Conservation (phyloP, 345 rosid genomes). For the Diplotaxis tenuifolia region DNA sequence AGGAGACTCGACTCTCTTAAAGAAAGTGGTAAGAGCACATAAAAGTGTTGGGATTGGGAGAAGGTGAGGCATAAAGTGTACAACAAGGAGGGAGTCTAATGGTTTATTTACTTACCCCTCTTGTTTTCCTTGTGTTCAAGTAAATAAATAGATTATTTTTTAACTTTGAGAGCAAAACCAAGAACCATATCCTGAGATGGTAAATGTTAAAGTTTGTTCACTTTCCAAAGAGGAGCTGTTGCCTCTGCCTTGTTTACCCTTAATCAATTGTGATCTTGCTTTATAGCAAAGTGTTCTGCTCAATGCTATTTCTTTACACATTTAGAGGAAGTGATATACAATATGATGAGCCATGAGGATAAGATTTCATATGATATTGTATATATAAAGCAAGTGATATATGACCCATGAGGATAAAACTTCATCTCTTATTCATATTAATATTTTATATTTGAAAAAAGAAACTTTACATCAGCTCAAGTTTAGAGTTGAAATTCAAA, state of each 20-base stretch:
- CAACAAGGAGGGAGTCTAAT: constrained; percentile 24
- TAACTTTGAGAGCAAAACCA: constrained; percentile 32
- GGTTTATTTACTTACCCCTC: constrained; percentile 24
- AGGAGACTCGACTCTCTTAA: constrained; percentile 74
- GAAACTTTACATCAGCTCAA: neutral
- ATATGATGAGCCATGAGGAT: neutral
- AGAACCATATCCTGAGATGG: constrained; percentile 32
- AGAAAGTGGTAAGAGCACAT: constrained; percentile 41
- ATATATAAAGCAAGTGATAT: neutral
- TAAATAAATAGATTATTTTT: constrained; percentile 15
- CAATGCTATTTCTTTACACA: no score
- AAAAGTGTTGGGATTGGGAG: neutral
- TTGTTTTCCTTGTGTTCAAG: constrained; percentile 5
- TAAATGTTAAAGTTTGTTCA: constrained; percentile 32
- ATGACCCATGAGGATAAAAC: neutral
- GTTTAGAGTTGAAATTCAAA: neutral
- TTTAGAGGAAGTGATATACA: no score
- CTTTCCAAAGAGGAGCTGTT: neutral
- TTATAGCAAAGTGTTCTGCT: no score
- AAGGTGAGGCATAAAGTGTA: constrained; percentile 23
- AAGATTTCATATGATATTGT: neutral
- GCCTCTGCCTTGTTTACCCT: neutral
- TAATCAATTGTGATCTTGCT: constrained; percentile 27
- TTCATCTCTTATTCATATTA: neutral
- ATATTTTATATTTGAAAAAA: neutral